Percentiles rank a stretch among this genome's conserved stretches.
These are phyloP conservation scores for Raffaelea ambrosiae DNA, from an alignment of 2,329 filamentous ascomycete species.

Conservation along the genomic window DNA sequence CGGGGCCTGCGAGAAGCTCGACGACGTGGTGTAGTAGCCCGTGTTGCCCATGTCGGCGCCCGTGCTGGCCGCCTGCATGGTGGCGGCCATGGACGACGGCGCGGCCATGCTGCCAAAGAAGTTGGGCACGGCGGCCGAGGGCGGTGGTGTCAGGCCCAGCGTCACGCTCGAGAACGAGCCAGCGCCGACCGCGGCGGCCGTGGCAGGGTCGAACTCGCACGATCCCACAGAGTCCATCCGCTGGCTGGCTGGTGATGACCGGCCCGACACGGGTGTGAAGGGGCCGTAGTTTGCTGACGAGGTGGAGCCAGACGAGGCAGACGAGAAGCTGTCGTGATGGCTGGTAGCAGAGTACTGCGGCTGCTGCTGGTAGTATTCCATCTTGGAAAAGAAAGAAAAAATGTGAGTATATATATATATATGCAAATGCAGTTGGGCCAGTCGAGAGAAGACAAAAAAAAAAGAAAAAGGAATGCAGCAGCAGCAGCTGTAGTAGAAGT, in stretches of 20 bases:
- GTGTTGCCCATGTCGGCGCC: slow-evolving; percentile 1
- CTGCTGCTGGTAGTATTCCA: background rate
- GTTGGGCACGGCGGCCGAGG: slow-evolving; percentile 14
- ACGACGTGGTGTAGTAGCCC: slow-evolving; percentile 2
- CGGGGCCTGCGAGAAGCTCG: slow-evolving; percentile 5
- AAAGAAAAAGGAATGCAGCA: no score
- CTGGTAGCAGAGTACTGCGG: background rate
- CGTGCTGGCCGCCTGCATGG: background rate
- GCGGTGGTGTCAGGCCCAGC: slow-evolving; percentile 27
- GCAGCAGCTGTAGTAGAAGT: no score
- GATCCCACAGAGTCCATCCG: slow-evolving; percentile 23
- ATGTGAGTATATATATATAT: no score
- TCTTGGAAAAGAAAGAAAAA: background rate
- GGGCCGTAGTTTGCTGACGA: slow-evolving; percentile 28
- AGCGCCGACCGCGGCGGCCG: background rate
- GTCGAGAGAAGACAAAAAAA: no score
- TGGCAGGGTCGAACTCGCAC: slow-evolving; percentile 11
- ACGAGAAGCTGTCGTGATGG: slow-evolving; percentile 28
- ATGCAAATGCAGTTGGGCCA: no score
- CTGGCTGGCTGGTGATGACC: slow-evolving; percentile 30
- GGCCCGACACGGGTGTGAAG: slow-evolving; percentile 35
- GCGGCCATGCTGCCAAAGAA: slow-evolving; percentile 7
- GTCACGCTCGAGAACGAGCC: slow-evolving; percentile 18
- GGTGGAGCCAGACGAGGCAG: slow-evolving; percentile 18
- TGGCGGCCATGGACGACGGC: no score